Conservation (phyloP, 768 basidiomycete species). For the Lentinus brumalis region DNA sequence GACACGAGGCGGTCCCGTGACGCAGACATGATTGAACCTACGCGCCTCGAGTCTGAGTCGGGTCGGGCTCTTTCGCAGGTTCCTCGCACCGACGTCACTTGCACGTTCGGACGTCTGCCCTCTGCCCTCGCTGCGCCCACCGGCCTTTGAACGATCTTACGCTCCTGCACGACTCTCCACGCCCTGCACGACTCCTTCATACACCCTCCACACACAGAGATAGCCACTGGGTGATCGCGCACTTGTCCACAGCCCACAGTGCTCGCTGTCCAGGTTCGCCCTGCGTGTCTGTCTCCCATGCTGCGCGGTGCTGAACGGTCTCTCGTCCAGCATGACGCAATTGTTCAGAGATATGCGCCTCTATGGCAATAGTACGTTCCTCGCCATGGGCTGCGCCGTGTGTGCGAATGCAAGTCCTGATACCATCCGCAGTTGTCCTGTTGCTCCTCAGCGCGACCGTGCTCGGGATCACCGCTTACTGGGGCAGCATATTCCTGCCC, state of each 20-base stretch:
- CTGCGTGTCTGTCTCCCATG: not conserved
- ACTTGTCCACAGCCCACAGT: not conserved
- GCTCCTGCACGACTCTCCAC: constrained; percentile 10
- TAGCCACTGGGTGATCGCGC: not conserved
- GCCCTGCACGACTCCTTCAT: constrained; percentile 3
- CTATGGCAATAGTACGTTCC: constrained; percentile 30
- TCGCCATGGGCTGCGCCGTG: too few species aligned
- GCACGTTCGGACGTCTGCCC: constrained; percentile 1
- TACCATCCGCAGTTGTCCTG: constrained; percentile 33
- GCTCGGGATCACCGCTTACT: constrained; percentile 68
- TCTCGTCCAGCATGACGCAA: constrained; percentile 33
- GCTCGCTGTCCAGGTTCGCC: constrained; percentile 10
- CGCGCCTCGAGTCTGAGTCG: not conserved
- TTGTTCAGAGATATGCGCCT: constrained; percentile 37
- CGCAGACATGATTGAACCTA: not conserved
- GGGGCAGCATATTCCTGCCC: constrained; percentile 69
- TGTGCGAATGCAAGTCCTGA: too few species aligned
- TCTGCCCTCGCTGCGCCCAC: constrained; percentile 8
- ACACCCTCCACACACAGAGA: not conserved
- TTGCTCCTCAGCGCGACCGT: constrained; percentile 50
- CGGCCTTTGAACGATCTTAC: constrained; percentile 11
- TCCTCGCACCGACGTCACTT: constrained; percentile 7
- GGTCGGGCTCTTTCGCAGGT: not conserved
- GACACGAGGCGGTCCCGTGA: not conserved
- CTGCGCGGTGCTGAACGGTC: not conserved